A percentile compares a stretch with the other conserved stretches of the same genome.
These are phyloP conservation scores for Mrakiaceae sp. DNA, from an alignment of 1,284 basidiomycete species.

Conservation along the genomic window DNA sequence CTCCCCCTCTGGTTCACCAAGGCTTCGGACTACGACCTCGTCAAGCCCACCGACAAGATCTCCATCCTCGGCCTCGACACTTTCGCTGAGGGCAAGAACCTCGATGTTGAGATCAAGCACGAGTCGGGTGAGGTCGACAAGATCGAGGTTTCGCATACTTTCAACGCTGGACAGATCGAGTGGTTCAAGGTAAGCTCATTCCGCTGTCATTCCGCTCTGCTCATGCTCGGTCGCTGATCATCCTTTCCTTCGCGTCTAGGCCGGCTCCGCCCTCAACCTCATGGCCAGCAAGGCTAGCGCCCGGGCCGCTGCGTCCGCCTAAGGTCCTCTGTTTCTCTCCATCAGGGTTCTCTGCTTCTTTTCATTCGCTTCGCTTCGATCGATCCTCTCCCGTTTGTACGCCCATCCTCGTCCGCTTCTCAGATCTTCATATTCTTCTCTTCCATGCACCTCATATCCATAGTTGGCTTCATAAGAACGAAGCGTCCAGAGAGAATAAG, in stretches of 20 bases:
- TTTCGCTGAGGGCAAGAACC: constrained; percentile 78
- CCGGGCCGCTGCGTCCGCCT: not conserved
- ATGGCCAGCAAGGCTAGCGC: constrained; percentile 11
- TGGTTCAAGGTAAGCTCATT: constrained; percentile 57
- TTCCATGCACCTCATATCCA: no score
- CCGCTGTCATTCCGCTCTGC: constrained; percentile 57
- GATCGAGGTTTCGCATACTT: constrained; percentile 36
- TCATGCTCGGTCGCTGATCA: constrained; percentile 29
- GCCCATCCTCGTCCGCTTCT: no score
- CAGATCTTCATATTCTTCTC: no score
- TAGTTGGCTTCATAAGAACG: no score
- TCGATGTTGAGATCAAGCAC: constrained; percentile 70
- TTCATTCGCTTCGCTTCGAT: not conserved
- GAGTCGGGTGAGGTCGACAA: constrained; percentile 59
- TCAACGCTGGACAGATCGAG: constrained; percentile 39
- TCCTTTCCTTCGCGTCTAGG: not conserved
- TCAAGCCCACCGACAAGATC: constrained; percentile 69
- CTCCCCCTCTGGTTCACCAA: constrained; percentile 81
- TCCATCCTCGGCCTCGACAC: constrained; percentile 70
- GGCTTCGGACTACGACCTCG: constrained; percentile 81
- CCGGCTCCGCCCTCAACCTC: constrained; percentile 14
- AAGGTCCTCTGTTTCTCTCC: not conserved
- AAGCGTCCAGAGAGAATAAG: no score
- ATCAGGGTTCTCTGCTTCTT: not conserved
- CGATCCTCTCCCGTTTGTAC: no score